These are phyloP conservation scores for Tulasnella calospora DNA, from an alignment of 768 basidiomycete genomes.

Conservation along the genomic window DNA sequence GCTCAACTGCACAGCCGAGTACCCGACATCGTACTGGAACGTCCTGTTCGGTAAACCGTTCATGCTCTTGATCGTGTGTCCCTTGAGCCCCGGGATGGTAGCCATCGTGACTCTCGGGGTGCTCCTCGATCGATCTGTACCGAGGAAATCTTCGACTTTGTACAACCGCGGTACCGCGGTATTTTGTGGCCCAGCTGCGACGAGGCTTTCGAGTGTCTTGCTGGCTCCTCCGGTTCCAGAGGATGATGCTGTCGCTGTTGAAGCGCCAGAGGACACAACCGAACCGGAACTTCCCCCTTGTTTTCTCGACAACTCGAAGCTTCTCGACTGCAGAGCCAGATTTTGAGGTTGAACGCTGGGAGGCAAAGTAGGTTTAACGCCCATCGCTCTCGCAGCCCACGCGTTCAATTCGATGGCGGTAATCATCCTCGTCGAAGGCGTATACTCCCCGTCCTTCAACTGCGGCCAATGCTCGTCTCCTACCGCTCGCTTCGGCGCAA, in stretches of 20 bases:
- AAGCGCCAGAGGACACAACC: background rate
- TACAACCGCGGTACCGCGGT: background rate
- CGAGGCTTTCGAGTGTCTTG: slow-evolving; percentile 1
- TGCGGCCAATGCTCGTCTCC: slow-evolving; percentile 51
- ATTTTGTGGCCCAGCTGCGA: background rate
- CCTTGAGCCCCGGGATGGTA: background rate
- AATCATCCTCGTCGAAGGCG: slow-evolving; percentile 12
- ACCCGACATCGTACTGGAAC: slow-evolving; percentile 53
- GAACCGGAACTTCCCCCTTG: background rate
- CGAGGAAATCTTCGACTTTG: slow-evolving; percentile 3
- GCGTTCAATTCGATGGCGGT: background rate
- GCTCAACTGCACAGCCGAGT: slow-evolving; percentile 60
- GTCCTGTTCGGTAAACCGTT: slow-evolving; percentile 45
- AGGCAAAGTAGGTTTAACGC: background rate
- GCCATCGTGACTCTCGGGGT: slow-evolving; percentile 12
- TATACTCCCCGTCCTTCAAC: slow-evolving; percentile 16
- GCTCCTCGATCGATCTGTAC: background rate
- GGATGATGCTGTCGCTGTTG: background rate
- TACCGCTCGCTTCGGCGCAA: slow-evolving; percentile 55
- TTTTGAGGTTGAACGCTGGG: background rate
- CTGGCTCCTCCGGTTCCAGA: background rate
- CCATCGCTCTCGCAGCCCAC: slow-evolving; percentile 10
- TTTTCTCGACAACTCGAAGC: background rate
- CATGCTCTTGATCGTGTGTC: background rate
- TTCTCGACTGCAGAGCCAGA: background rate